Evolutionary conservation across 2,329 filamentous ascomycete genomes (phyloP).

Genomic region (Ceratocystiopsis brevicomis): DNA sequence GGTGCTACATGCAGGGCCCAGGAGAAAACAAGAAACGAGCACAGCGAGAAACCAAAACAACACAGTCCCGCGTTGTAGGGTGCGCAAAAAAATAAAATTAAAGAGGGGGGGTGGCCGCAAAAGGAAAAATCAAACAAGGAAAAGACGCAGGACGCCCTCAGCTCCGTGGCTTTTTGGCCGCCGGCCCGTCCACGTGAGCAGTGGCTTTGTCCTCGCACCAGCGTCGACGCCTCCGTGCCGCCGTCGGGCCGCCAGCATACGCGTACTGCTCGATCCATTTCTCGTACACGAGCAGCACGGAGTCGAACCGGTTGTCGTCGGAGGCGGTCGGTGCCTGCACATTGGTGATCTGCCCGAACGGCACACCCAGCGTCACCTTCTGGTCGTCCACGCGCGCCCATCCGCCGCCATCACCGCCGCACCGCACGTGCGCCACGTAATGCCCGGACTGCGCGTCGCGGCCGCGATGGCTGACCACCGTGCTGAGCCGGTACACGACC

Average conservation of each 20-base stretch:
- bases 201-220: too few relatives aligned
- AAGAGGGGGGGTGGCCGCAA: background rate
- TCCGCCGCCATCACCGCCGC: background rate
- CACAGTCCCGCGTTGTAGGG: too few relatives aligned
- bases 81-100: too few relatives aligned
- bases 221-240: too few relatives aligned
- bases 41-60: too few relatives aligned
- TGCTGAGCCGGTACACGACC: slow-evolving; percentile 6
- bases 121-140: background rate
- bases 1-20: too few relatives aligned
- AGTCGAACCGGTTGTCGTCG: slow-evolving; percentile 3
- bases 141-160: background rate
- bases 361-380: background rate
- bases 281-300: slow-evolving; percentile 8
- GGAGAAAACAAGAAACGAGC: too few relatives aligned
- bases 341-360: slow-evolving; percentile 4
- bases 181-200: too few relatives aligned
- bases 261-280: slow-evolving; percentile 5
- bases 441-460: slow-evolving; percentile 1
- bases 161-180: too few relatives aligned
- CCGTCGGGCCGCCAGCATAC: background rate
- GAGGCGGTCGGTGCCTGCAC: background rate
- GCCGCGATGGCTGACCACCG: slow-evolving; percentile 7
- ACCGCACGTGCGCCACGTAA: slow-evolving; percentile 6
- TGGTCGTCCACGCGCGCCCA: slow-evolving; percentile 5